Evolutionary conservation across 1,139 yeast genomes (phyloP).

Genomic region (Spathaspora sp.): DNA sequence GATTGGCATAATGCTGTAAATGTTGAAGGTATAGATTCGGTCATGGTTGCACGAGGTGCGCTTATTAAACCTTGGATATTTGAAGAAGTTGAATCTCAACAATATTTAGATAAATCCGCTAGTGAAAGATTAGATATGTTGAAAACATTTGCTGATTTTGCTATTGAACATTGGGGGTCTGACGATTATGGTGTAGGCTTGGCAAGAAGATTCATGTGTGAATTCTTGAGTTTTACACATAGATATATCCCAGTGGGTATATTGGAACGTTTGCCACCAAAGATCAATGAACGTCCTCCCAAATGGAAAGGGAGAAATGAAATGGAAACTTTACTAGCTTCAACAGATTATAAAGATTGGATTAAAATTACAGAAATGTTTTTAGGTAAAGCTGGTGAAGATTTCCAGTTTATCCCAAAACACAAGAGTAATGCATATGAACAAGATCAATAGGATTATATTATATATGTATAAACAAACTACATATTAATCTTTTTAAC

Average conservation of each 20-base stretch:
- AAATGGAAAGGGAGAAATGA: constrained; percentile 94
- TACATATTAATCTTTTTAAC: constrained; percentile 10
- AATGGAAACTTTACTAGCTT: constrained; percentile 83
- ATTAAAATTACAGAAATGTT: constrained; percentile 95
- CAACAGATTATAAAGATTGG: constrained; percentile 90
- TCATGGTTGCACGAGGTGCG: constrained; percentile 98
- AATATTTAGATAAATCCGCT: constrained; percentile 88
- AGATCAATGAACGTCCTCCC: constrained; percentile 90
- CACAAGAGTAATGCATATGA: constrained; percentile 88
- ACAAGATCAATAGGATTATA: constrained; percentile 4
- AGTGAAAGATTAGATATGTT: constrained; percentile 80
- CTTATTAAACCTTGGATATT: constrained; percentile 98
- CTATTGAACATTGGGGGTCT: constrained; percentile 96
- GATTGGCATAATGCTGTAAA: constrained; percentile 85
- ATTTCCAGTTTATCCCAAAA: constrained; percentile 82
- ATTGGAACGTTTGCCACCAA: constrained; percentile 83
- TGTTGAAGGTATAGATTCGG: constrained; percentile 78
- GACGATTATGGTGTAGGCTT: constrained; percentile 91
- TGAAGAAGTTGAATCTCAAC: constrained; percentile 89
- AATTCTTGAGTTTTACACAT: constrained; percentile 89
- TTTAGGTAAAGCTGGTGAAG: constrained; percentile 77
- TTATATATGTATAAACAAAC: not conserved
- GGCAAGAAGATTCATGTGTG: constrained; percentile 90
- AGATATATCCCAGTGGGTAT: constrained; percentile 94
- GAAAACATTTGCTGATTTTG: constrained; percentile 67